Conservation (phyloP, 805 yeast species). For the Candida glaebosa region DNA sequence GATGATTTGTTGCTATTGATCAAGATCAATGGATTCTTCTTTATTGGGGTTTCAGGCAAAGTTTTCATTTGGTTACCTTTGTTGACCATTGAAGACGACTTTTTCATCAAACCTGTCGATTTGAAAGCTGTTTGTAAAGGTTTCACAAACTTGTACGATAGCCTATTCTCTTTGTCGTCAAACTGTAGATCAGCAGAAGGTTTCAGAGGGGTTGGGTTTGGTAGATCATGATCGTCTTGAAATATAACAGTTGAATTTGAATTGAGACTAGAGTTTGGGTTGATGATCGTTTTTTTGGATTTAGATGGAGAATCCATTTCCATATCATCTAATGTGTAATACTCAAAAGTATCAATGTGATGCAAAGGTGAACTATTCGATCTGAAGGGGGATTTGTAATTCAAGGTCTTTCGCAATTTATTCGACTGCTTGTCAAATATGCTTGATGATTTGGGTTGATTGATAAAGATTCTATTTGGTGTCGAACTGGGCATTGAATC, state of each 20-base stretch:
- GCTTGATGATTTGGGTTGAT: conserved; percentile 7
- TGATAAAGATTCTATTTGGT: conserved; percentile 8
- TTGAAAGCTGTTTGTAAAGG: conserved; percentile 84
- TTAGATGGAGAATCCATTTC: conserved; percentile 30
- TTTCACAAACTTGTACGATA: conserved; percentile 62
- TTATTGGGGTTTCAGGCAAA: conserved; percentile 45
- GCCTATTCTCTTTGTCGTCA: conserved; percentile 38
- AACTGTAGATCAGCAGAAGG: neutral
- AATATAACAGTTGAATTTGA: conserved; percentile 18
- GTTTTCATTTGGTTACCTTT: conserved; percentile 7
- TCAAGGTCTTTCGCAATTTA: conserved; percentile 13
- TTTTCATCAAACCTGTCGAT: conserved; percentile 68
- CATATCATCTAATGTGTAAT: conserved; percentile 25
- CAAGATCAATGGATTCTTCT: conserved; percentile 37
- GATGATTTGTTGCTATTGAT: conserved; percentile 21
- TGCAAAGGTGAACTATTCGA: conserved; percentile 1
- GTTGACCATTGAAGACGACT: conserved; percentile 23
- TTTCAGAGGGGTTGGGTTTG: neutral
- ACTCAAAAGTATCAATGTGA: conserved; percentile 14
- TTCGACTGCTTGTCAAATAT: conserved; percentile 9
- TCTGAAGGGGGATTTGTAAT: conserved; percentile 3
- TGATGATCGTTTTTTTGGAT: conserved; percentile 22
- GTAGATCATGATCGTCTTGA: conserved; percentile 17
- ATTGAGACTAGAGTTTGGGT: conserved; percentile 11
- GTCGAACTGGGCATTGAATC: conserved; percentile 33